Base-by-base conservation (phyloP, 2,329 filamentous ascomycete genomes). In the Aspergillus thermomutatus region DNA sequence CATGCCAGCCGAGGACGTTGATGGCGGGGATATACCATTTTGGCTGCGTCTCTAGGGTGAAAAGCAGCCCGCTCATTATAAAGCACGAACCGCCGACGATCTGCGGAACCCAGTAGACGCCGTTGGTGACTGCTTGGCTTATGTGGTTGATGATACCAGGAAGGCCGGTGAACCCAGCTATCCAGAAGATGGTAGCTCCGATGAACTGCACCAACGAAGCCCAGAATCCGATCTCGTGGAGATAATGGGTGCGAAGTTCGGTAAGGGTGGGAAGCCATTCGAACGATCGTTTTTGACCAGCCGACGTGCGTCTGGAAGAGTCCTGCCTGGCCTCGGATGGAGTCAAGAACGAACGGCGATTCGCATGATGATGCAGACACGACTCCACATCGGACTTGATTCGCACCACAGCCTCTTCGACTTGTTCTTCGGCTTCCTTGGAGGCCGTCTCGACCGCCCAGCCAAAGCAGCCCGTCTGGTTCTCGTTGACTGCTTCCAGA, bases 401-500 rank as follows among this genome's bases (percentile, higher is more conserved):
- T 47, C 57, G 50, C 1, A 60, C 62, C 9, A 57, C 57, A 0
- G 56, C 53, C 10, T 25, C 21, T 8, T 53, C 58, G 5, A 43
- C 10, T 2, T 37, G 56, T 23, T 65, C 65, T 19, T 60, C 59
- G 14, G 64, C 65, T 49, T 69, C 68, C 43, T 75, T 75, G 2
- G 82, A 43, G 0, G 77, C 77, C 23, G 77, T 77, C 61, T 87
- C 82, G 1, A 89, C 63, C 0, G 86, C 87, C 86, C 86, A 90
- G 3, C 87, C 87, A 66, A 89, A 89, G 68, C 87, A 90, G 11
- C 82, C 84, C 0, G 80, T 75, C 11, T 81, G 76, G 63, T 88
- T 84, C 64, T 86, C 84, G 66, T 90, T 90, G n/a, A 88, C 77
- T 3, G 87, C 87, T 69, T 90, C 87, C 1, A 88, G 73, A 70